Percentiles rank a stretch among this genome's conserved stretches.
These are phyloP conservation scores for Alternaria sp. DNA, from an alignment of 2,329 filamentous ascomycete genomes.

Conservation along the genomic window DNA sequence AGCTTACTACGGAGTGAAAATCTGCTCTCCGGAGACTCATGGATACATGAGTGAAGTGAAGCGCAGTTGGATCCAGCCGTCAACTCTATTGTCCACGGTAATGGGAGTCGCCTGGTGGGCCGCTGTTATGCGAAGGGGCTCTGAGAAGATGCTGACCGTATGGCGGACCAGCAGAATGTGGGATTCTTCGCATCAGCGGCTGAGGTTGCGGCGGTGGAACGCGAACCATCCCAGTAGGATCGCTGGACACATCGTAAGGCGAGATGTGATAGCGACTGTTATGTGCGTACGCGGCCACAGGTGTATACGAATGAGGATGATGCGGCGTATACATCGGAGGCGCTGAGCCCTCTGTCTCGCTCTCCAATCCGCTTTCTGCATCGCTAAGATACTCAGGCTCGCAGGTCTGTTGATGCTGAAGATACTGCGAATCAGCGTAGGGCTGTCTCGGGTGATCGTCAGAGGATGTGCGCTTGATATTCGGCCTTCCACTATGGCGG, in stretches of 20 bases:
- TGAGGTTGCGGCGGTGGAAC: not conserved
- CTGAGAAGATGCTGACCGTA: not conserved
- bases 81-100: not conserved
- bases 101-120: not conserved
- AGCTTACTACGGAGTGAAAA: not conserved
- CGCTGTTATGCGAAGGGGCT: not conserved
- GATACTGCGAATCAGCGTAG: not conserved
- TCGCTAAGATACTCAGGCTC: not conserved
- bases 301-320: not conserved
- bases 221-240: not conserved
- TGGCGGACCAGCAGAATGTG: not conserved
- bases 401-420: not conserved
- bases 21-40: not conserved
- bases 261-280: not conserved
- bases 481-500: not conserved
- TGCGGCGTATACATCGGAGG: not conserved
- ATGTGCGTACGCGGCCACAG: not conserved
- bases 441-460: not conserved
- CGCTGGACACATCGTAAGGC: not conserved
- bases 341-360: not conserved
- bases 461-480: not conserved
- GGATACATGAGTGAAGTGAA: not conserved
- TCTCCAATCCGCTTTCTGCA: not conserved
- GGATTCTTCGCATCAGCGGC: not conserved
- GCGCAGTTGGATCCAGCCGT: rapidly evolving